Evolutionary conservation across 495 filamentous ascomycete species (phyloP), one percentile per base, ranked within the genome.

Genomic region (Darksidea phi): DNA sequence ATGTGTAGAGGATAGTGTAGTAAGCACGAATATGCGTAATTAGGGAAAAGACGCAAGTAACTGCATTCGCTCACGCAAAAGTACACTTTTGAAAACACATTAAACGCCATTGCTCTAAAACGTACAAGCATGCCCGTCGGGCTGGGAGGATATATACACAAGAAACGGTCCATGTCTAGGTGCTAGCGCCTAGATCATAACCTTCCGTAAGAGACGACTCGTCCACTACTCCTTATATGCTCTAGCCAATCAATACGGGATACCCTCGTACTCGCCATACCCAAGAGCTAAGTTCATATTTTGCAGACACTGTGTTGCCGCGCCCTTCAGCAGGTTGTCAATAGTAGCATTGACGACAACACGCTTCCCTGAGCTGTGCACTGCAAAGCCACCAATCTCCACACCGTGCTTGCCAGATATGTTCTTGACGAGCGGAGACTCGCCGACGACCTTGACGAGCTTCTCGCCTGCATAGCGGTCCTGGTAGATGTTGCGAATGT

Each of bases 201-300:
- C 28, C 3, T 32, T 32, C 3, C 28, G 4, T 32, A 4, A 43
- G 3, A 43, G 15, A 43, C 41, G 4, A 43, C n/a, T n/a, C n/a
- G n/a, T n/a, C n/a, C n/a, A n/a, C n/a, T n/a, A n/a, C n/a, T n/a
- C n/a, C n/a, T n/a, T n/a, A n/a, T n/a, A n/a, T n/a, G 15, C 5
- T 6, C 4, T 13, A 43, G 15, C 13, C 13, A 15, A 15, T 43
- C 41, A 68, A 52, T 68, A 68, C 52, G 92, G 91, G 67, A 96
- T 95, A 38, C 92, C 93, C 73, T 95, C 87, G 74, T 90, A 96
- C 77, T 96, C 91, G 26, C 82, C 86, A 76, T 95, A 97, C 48
- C 94, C 93, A 28, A 96, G 83, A 58, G 92, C 88, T 54, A 98
- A 80, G 77, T 97, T 97, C 90, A 97, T 95, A 74, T 97, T 97